These are phyloP conservation scores for Takashimella tepidaria DNA, from an alignment of 1,284 basidiomycete genomes.

Conservation along the genomic window DNA sequence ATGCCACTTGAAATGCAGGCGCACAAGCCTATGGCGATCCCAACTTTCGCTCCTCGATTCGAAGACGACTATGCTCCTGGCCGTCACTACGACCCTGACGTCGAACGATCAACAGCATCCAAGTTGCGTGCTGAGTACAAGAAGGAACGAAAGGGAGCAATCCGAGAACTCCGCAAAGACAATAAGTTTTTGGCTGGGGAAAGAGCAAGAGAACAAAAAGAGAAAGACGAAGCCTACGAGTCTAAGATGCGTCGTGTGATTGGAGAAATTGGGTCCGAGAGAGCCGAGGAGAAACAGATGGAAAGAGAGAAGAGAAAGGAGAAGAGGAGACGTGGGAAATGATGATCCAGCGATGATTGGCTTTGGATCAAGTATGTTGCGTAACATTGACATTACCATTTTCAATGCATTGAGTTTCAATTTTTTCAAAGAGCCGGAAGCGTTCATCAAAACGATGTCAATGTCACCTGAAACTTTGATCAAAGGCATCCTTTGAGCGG, in stretches of 20 bases:
- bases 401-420: no score
- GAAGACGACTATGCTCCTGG: constrained; percentile 65
- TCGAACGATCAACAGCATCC: constrained; percentile 76
- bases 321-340: constrained; percentile 54
- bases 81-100: constrained; percentile 85
- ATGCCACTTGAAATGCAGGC: constrained; percentile 79
- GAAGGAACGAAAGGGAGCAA: constrained; percentile 94
- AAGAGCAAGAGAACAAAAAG: constrained; percentile 73
- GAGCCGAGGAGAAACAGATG: constrained; percentile 91
- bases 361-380: no score
- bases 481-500: neutral
- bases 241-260: constrained; percentile 76
- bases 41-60: constrained; percentile 90
- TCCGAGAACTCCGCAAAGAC: constrained; percentile 93
- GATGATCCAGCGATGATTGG: no score
- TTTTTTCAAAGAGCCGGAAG: no score
- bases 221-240: constrained; percentile 74
- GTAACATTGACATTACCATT: no score
- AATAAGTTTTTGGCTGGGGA: constrained; percentile 86
- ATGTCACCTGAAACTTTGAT: neutral
- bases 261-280: constrained; percentile 77
- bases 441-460: no score
- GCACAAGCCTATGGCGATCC: constrained; percentile 94
- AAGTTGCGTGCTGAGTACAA: constrained; percentile 89
- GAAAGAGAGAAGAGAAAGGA: constrained; percentile 67